phyloP scores from a whole-genome alignment of 78 protist genomes.

The Dictyostelium firmibasis region DNA sequence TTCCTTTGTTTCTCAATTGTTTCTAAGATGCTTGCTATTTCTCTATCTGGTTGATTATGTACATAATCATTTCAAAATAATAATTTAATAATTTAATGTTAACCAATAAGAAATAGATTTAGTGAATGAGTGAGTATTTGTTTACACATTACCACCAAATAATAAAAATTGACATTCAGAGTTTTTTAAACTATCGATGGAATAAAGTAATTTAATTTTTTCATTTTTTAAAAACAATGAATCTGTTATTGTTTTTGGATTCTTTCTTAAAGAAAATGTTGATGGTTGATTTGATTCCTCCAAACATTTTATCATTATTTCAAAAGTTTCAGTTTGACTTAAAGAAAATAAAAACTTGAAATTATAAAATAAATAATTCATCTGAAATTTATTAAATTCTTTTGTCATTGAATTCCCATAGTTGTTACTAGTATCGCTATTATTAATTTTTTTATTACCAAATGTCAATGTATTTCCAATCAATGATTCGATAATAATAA shows the following conservation, averaged over 20 bases:
- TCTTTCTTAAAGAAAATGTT: neutral
- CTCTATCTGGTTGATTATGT: too few species aligned
- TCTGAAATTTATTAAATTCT: neutral
- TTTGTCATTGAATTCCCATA: neutral
- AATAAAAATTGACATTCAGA: neutral
- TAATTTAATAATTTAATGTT: neutral
- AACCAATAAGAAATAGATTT: neutral
- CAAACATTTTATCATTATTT: neutral
- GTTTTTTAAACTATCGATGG: neutral
- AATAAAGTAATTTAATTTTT: neutral
- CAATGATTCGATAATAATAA: neutral
- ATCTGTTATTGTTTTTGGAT: neutral
- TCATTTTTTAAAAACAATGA: neutral
- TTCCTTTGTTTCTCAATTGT: neutral
- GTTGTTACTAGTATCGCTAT: neutral
- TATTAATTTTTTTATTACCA: neutral
- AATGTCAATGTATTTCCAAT: neutral
- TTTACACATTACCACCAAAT: neutral
- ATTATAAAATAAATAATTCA: neutral
- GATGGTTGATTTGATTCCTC: neutral
- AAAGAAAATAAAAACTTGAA: neutral
- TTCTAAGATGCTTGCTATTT: neutral
- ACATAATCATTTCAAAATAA: neutral
- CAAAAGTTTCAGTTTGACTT: neutral
- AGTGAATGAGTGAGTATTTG: too few species aligned